Evolutionary conservation across 208 protist species (phyloP).

Genomic region (Novymonas esmeraldas): DNA sequence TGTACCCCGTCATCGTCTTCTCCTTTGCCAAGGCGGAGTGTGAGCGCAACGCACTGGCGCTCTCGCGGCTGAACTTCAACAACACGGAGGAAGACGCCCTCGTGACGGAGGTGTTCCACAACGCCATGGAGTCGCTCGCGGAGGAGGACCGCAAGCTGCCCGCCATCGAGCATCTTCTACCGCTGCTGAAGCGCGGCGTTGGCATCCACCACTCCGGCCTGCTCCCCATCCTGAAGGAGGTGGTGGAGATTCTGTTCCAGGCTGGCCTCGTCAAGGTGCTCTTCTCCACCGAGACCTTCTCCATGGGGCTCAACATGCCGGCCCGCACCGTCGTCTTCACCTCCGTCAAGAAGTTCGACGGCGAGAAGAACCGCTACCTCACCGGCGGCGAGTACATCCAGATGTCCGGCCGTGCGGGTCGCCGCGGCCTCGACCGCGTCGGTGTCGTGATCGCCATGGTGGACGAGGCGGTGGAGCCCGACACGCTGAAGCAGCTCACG

Average conservation of each 20-base stretch:
- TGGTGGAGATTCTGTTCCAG: slow-evolving; percentile 99
- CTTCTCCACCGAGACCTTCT: slow-evolving; percentile 99
- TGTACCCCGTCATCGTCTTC: slow-evolving; percentile 99
- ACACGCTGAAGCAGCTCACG: slow-evolving; percentile 93
- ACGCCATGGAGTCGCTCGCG: slow-evolving; percentile 95
- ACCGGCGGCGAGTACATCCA: slow-evolving; percentile 99
- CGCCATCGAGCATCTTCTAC: slow-evolving; percentile 95
- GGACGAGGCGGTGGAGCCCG: slow-evolving; percentile 97
- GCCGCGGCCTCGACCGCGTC: slow-evolving; percentile 98
- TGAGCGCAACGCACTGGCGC: slow-evolving; percentile 94
- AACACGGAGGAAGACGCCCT: slow-evolving; percentile 93
- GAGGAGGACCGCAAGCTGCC: slow-evolving; percentile 94
- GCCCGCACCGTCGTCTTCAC: slow-evolving; percentile 99
- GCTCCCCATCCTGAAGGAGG: slow-evolving; percentile 99
- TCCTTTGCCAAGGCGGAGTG: slow-evolving; percentile 98
- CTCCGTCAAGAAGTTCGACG: slow-evolving; percentile 99
- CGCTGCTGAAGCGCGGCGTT: slow-evolving; percentile 97
- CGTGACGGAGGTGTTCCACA: slow-evolving; percentile 95
- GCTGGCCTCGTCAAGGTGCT: slow-evolving; percentile 98
- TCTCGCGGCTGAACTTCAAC: slow-evolving; percentile 97
- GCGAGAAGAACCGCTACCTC: slow-evolving; percentile 94
- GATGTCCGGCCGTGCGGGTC: slow-evolving; percentile 99
- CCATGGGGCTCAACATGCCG: slow-evolving; percentile 99
- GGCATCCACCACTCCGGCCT: slow-evolving; percentile 99
- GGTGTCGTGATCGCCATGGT: slow-evolving; percentile 99